Conservation (phyloP, 2,329 filamentous ascomycete species). For the Aschersonia sp. region DNA sequence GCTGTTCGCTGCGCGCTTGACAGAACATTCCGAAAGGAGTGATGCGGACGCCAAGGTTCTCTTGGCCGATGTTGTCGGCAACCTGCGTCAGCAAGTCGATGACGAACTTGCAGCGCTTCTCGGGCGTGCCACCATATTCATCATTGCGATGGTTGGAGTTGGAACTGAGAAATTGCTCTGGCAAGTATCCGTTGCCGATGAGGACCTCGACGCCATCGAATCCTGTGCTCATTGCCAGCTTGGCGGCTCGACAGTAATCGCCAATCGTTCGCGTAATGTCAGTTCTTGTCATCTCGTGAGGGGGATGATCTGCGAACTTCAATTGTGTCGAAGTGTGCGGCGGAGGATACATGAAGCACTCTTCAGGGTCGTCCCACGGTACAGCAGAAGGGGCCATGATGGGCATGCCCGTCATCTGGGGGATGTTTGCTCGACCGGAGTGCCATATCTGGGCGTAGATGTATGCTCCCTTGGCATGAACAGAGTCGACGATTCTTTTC, state of each 20-base stretch:
- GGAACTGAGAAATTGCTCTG: slow-evolving; percentile 23
- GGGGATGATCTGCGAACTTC: slow-evolving; percentile 17
- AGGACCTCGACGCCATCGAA: slow-evolving; percentile 31
- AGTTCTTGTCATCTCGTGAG: slow-evolving; percentile 20
- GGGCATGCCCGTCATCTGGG: slow-evolving; percentile 19
- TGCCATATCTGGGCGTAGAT: slow-evolving; percentile 49
- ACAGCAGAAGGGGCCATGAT: slow-evolving; percentile 25
- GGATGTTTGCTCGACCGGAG: slow-evolving; percentile 23
- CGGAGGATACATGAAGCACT: slow-evolving; percentile 21
- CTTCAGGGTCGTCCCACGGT: slow-evolving; percentile 28
- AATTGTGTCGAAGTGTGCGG: slow-evolving; percentile 21
- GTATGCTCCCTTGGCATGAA: slow-evolving; percentile 44
- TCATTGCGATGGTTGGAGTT: slow-evolving; percentile 22
- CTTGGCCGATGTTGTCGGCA: slow-evolving; percentile 25
- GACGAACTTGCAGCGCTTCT: slow-evolving; percentile 31
- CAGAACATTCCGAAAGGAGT: slow-evolving; percentile 37
- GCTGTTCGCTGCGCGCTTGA: slow-evolving; percentile 31
- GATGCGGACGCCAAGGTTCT: slow-evolving; percentile 29
- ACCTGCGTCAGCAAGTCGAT: slow-evolving; percentile 36
- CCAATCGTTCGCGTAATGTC: slow-evolving; percentile 22
- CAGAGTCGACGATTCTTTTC: slow-evolving; percentile 42
- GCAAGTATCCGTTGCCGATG: slow-evolving; percentile 23
- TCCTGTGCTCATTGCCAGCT: slow-evolving; percentile 35
- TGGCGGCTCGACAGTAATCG: slow-evolving; percentile 16
- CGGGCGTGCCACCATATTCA: slow-evolving; percentile 17